These are phyloP conservation scores for Cordyceps militaris DNA, from an alignment of 2,329 filamentous ascomycete species.

Conservation along the genomic window DNA sequence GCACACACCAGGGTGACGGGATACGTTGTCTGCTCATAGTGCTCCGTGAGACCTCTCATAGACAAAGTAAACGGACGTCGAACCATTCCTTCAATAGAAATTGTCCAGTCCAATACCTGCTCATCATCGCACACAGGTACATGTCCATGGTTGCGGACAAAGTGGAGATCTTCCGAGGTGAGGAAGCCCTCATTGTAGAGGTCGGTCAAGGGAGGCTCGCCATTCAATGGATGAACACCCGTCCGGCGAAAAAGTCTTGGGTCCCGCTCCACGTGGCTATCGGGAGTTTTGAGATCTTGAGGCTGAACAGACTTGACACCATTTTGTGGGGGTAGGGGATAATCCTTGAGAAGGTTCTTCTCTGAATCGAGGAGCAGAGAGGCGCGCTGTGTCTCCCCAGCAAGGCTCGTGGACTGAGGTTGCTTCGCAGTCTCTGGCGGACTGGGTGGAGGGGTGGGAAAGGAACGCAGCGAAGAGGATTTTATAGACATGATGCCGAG, in stretches of 20 bases:
- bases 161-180: slow-evolving; percentile 81
- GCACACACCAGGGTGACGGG: slow-evolving; percentile 88
- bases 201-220: slow-evolving; percentile 72
- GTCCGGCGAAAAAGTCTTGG: slow-evolving; percentile 77
- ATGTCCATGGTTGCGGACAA: slow-evolving; percentile 82
- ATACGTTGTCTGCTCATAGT: slow-evolving; percentile 75
- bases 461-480: neutral
- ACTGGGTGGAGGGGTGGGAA: neutral
- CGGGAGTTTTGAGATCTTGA: slow-evolving; percentile 3
- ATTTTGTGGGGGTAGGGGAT: slow-evolving; percentile 4
- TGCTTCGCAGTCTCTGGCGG: slow-evolving; percentile 16
- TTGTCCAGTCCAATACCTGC: slow-evolving; percentile 70
- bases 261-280: slow-evolving; percentile 66
- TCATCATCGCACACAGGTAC: slow-evolving; percentile 72
- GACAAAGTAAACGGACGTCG: slow-evolving; percentile 66
- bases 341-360: slow-evolving; percentile 5
- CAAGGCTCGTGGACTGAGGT: slow-evolving; percentile 18
- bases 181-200: slow-evolving; percentile 77
- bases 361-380: neutral
- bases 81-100: slow-evolving; percentile 77
- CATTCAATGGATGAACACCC: slow-evolving; percentile 85
- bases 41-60: slow-evolving; percentile 62
- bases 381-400: slow-evolving; percentile 16
- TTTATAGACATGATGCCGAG: neutral
- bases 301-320: slow-evolving; percentile 3